phyloP scores from a whole-genome alignment of 1,139 yeast genomes.

The Lodderomyces metapsilosis region DNA sequence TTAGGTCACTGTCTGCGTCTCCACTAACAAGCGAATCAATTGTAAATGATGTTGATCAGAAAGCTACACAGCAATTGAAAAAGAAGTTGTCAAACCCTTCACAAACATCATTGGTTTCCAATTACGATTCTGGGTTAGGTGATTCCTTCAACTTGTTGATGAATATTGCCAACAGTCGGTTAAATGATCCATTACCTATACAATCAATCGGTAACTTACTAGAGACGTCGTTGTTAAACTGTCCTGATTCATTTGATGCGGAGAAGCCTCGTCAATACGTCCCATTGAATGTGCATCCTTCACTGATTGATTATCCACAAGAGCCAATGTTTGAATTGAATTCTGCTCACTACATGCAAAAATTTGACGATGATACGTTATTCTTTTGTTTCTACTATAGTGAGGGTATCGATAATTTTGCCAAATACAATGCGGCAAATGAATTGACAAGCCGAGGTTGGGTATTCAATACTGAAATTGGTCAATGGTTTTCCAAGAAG shows the following conservation, averaged over 20 bases:
- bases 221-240: constrained; percentile 76
- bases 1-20: constrained; percentile 34
- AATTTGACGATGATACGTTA: constrained; percentile 82
- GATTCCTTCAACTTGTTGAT: constrained; percentile 33
- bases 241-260: constrained; percentile 92
- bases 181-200: constrained; percentile 54
- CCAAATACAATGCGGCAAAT: constrained; percentile 74
- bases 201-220: constrained; percentile 56
- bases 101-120: constrained; percentile 8
- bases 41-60: constrained; percentile 6
- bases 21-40: constrained; percentile 17
- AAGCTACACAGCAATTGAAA: constrained; percentile 5
- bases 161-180: constrained; percentile 33
- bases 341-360: constrained; percentile 54
- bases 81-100: constrained; percentile 9
- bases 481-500: constrained; percentile 79
- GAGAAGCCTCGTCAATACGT: constrained; percentile 81
- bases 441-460: constrained; percentile 84
- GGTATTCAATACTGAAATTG: constrained; percentile 73
- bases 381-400: constrained; percentile 89
- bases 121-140: constrained; percentile 24
- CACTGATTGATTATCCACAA: constrained; percentile 88
- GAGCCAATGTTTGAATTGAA: constrained; percentile 71
- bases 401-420: constrained; percentile 43
- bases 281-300: constrained; percentile 85